Conservation (phyloP, 768 basidiomycete species). For the Gelatoporia subvermispora region DNA sequence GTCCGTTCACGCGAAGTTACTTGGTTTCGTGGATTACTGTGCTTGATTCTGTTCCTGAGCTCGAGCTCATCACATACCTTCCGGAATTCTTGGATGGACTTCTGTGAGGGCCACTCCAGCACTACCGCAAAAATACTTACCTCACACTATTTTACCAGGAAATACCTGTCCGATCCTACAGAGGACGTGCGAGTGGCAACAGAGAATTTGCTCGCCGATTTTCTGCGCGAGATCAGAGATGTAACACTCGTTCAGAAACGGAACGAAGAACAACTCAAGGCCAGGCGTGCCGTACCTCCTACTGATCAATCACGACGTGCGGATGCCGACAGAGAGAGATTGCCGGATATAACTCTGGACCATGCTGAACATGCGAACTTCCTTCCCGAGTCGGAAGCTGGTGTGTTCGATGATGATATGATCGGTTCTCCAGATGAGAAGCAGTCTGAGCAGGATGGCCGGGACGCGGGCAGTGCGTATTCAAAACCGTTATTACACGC, state of each 20-base stretch:
- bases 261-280: conserved; percentile 49
- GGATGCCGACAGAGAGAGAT: conserved; percentile 43
- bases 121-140: conserved; percentile 9
- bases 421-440: conserved; percentile 20
- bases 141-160: conserved; percentile 39
- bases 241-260: conserved; percentile 72
- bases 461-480: conserved; percentile 61
- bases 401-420: conserved; percentile 14
- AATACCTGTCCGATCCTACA: conserved; percentile 92
- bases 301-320: conserved; percentile 38
- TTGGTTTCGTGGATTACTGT: conserved; percentile 97
- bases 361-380: conserved; percentile 53
- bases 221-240: conserved; percentile 86
- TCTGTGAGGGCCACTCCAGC: conserved; percentile 47
- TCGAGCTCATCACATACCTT: conserved; percentile 91
- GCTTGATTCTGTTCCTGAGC: conserved; percentile 92
- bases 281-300: conserved; percentile 33
- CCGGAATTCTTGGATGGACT: conserved; percentile 94
- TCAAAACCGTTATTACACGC: too few relatives aligned
- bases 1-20: conserved; percentile 92
- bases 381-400: conserved; percentile 45
- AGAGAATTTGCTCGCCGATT: conserved; percentile 83
- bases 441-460: conserved; percentile 48
- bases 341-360: conserved; percentile 56
- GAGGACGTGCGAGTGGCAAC: conserved; percentile 91